Percentiles rank a stretch among this genome's conserved stretches.
Evolutionary conservation across 768 basidiomycete genomes (phyloP).

Genomic region (Boletellus ananas): DNA sequence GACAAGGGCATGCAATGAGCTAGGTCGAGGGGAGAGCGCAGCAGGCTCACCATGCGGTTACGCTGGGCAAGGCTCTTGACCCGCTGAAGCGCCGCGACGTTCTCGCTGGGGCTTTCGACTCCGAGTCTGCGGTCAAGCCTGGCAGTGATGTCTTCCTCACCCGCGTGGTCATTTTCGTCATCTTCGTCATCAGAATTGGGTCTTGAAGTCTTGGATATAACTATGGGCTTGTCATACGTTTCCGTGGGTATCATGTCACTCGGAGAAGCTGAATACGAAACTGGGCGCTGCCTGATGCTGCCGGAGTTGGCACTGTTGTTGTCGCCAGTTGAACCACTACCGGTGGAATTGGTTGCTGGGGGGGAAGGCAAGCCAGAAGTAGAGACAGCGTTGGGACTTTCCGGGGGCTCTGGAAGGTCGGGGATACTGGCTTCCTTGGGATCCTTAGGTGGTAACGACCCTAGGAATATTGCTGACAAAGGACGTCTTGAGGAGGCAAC

Average conservation of each 20-base stretch:
- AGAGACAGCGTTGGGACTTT: constrained; percentile 52
- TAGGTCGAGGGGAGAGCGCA: constrained; percentile 16
- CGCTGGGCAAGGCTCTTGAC: constrained; percentile 68
- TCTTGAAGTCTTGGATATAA: constrained; percentile 27
- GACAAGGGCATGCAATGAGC: constrained; percentile 27
- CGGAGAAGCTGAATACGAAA: constrained; percentile 25
- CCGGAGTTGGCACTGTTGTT: constrained; percentile 42
- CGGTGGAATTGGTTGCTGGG: constrained; percentile 82
- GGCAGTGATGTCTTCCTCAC: constrained; percentile 65
- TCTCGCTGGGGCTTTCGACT: constrained; percentile 45
- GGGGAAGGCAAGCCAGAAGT: constrained; percentile 76
- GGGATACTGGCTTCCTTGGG: constrained; percentile 44
- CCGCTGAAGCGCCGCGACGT: constrained; percentile 57
- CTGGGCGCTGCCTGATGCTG: constrained; percentile 36
- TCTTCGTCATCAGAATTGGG: constrained; percentile 43
- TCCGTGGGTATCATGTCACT: constrained; percentile 40
- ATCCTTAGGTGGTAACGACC: constrained; percentile 40
- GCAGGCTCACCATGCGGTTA: constrained; percentile 61
- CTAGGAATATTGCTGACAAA: constrained; percentile 60
- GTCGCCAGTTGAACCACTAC: constrained; percentile 72
- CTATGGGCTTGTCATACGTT: constrained; percentile 33
- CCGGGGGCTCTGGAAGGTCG: constrained; percentile 65
- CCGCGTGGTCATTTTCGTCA: constrained; percentile 45
- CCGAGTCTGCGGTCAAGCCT: constrained; percentile 39
- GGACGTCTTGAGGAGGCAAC: constrained; percentile 45